These are phyloP conservation scores for Dalbergia oliveri DNA, from an alignment of 306 rosid species.

Conservation along the genomic window DNA sequence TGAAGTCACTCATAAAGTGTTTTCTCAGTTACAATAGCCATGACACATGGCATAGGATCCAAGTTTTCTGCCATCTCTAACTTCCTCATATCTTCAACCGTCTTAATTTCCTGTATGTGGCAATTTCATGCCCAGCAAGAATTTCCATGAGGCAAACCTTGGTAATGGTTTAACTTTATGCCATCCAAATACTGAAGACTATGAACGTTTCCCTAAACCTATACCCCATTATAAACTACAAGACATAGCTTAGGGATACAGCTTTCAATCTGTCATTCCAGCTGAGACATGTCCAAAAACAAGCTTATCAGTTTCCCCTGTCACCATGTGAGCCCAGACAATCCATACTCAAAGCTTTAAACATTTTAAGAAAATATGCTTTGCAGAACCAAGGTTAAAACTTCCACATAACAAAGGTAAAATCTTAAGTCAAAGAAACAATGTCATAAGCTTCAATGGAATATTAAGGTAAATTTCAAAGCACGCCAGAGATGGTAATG, in stretches of 20 bases:
- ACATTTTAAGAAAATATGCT: background rate
- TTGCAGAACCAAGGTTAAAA: background rate
- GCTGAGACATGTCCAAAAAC: conserved; percentile 9
- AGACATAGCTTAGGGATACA: conserved; percentile 7
- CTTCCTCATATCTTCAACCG: conserved; percentile 24
- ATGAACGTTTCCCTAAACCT: background rate
- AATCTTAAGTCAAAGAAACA: background rate
- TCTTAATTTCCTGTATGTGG: conserved; percentile 37
- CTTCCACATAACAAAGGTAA: background rate
- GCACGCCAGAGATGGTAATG: conserved; percentile 2
- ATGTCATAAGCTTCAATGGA: conserved; percentile 29
- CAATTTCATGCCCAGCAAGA: conserved; percentile 47
- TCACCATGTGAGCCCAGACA: conserved; percentile 14
- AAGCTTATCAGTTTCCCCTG: conserved; percentile 19
- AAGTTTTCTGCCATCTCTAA: conserved; percentile 34
- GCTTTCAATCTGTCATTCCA: conserved; percentile 12
- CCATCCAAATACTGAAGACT: background rate
- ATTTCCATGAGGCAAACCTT: conserved; percentile 34
- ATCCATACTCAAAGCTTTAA: conserved; percentile 7
- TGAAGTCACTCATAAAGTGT: conserved; percentile 37
- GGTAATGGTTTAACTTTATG: conserved; percentile 31
- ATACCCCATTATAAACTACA: conserved; percentile 19
- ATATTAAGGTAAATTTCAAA: conserved; percentile 23
- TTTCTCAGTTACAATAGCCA: conserved; percentile 44
- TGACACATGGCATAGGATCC: conserved; percentile 35